Conservation (phyloP, 331 rosid species). For the Malus hybrid region DNA sequence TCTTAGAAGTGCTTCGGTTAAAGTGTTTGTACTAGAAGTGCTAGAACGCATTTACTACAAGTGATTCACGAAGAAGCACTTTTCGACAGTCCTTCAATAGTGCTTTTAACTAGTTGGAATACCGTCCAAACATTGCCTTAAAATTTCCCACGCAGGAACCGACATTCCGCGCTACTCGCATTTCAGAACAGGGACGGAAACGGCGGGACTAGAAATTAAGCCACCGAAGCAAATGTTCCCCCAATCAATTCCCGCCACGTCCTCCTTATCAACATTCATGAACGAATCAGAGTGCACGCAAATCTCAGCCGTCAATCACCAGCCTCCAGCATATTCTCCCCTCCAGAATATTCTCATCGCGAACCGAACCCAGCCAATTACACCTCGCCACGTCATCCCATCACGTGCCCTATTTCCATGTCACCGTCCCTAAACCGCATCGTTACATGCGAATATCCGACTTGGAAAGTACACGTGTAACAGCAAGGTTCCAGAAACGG, state of each 20-base stretch:
- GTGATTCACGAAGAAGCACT: too few relatives aligned
- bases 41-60: too few relatives aligned
- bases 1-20: too few relatives aligned
- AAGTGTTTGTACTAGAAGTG: too few relatives aligned
- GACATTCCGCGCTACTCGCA: too few relatives aligned
- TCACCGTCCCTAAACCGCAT: not conserved
- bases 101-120: too few relatives aligned
- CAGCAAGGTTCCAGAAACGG: slow-evolving; percentile 14
- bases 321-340: slow-evolving; percentile 3
- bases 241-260: not conserved
- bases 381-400: not conserved
- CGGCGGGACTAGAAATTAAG: not conserved
- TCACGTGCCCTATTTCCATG: not conserved
- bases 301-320: not conserved
- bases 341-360: slow-evolving; percentile 14
- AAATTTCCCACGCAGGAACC: too few relatives aligned
- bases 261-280: not conserved
- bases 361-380: not conserved
- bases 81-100: too few relatives aligned
- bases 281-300: not conserved
- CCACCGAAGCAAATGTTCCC: not conserved
- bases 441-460: slow-evolving; percentile 13
- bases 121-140: too few relatives aligned
- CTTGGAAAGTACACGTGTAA: slow-evolving; percentile 30
- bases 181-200: not conserved